phyloP scores from a whole-genome alignment of 345 rosid species.

The Microthlaspi erraticum region DNA sequence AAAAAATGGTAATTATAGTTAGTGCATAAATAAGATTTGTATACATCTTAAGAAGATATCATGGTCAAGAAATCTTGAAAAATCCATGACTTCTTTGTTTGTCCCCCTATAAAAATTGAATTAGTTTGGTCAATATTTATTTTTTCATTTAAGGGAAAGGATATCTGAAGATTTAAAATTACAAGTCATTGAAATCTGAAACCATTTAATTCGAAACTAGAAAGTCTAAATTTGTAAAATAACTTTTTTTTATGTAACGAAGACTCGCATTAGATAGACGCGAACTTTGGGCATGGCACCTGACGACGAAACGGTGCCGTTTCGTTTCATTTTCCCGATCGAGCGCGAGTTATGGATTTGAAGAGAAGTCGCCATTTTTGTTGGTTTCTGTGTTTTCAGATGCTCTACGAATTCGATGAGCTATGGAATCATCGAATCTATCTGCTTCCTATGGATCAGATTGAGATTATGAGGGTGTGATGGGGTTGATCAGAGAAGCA shows the following conservation, averaged over 20 bases:
- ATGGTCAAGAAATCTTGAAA: conserved; percentile 24
- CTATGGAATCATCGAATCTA: too few species aligned
- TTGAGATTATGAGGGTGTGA: too few species aligned
- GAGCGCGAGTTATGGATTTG: too few species aligned
- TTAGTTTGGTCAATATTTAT: not conserved
- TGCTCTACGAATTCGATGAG: too few species aligned
- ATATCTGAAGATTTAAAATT: conserved; percentile 8
- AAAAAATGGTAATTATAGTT: not conserved
- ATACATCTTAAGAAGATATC: conserved; percentile 6
- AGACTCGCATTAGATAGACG: not conserved
- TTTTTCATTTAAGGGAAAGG: not conserved
- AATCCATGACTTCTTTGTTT: conserved; percentile 10
- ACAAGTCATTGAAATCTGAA: not conserved
- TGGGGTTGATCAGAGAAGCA: too few species aligned
- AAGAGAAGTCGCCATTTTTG: too few species aligned
- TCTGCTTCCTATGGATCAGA: too few species aligned
- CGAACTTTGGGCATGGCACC: not conserved
- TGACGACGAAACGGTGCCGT: not conserved
- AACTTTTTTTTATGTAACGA: not conserved
- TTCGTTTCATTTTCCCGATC: not conserved
- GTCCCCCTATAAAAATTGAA: not conserved
- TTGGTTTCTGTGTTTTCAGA: too few species aligned
- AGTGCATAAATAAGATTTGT: conserved; percentile 21
- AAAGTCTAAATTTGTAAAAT: not conserved
- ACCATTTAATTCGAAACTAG: not conserved